Evolutionary conservation across 768 basidiomycete genomes (phyloP), one percentile per base, ranked within the genome.

Genomic region (Lactarius hengduanensis): DNA sequence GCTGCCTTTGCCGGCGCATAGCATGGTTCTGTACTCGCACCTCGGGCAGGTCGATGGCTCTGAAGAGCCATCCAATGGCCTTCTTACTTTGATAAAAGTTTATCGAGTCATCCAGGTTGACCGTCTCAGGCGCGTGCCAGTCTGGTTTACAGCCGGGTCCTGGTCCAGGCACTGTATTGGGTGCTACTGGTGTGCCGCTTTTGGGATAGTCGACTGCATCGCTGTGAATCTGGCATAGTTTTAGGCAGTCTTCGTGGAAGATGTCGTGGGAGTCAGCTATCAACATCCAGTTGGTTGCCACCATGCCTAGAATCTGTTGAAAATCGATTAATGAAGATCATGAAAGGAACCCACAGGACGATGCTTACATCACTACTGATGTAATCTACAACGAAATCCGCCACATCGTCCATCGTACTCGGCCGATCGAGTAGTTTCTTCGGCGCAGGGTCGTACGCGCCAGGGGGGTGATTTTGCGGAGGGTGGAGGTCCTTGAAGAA

Each of bases 131-230:
- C 2, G 86, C 87, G 72, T 81, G 78, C 87, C 88, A 89, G 72
- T 90, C 88, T 10, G 88, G 88, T 69, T 81, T 65, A n/a, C 45
- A 30, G 1, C 62, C 62, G 56, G 70, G 71, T 22, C 77, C 76
- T n/a, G 79, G 74, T 70, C 73, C 81, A 3, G 88, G 85, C 34
- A 88, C 80, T 0, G 53, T 40, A 2, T 62, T 13, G 6, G 74
- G 10, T 1, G 73, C 65, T 11, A 80, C 79, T 0, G 78, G 75
- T 10, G 69, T 67, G 16, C 79, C 70, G 20, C 81, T 83, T 73
- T 86, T 87, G 0, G 86, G 84, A 69, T 84, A 90, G 72, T 89
- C 87, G 1, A 89, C 86, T 0, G 89, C 89, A 61, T 84, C 76
- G 41, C 84, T 87, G 71, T 89, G 86, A 16, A 90, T 76, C 13